Conservation (phyloP, 2,329 filamentous ascomycete genomes). For the Erysiphe pulchra region DNA sequence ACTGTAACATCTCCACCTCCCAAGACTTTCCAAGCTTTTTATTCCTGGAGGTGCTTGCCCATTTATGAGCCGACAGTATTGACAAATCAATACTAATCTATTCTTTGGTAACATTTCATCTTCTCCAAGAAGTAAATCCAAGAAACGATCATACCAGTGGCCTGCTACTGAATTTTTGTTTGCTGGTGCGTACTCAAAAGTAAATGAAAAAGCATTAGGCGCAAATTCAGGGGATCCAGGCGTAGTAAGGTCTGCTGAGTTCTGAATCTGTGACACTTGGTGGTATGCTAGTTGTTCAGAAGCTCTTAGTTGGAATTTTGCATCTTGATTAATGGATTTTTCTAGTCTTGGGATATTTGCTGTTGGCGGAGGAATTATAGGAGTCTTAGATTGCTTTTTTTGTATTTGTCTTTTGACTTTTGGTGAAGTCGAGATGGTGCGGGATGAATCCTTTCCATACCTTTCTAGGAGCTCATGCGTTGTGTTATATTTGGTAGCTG, state of each 20-base stretch:
- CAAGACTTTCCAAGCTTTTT: constrained; percentile 50
- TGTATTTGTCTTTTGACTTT: constrained; percentile 8
- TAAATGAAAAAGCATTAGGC: constrained; percentile 36
- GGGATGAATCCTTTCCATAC: constrained; percentile 31
- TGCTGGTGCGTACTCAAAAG: constrained; percentile 11
- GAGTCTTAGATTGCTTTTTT: constrained; percentile 19
- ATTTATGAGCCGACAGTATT: constrained; percentile 65
- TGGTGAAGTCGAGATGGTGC: constrained; percentile 7
- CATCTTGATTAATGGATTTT: constrained; percentile 7
- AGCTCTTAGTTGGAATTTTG: constrained; percentile 4
- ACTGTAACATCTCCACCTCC: constrained; percentile 69
- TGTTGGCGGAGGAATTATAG: constrained; percentile 27
- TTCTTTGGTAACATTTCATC: constrained; percentile 87
- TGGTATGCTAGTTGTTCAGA: too few relatives aligned
- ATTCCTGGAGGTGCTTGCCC: constrained; percentile 83
- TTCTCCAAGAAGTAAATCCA: constrained; percentile 80
- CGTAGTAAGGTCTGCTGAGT: constrained; percentile 3
- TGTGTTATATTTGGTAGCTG: constrained; percentile 85
- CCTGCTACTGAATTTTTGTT: constrained; percentile 13
- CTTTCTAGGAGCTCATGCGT: constrained; percentile 85
- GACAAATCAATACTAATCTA: constrained; percentile 66
- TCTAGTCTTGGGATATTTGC: constrained; percentile 29
- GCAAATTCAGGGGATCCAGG: constrained; percentile 33
- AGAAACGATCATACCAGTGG: constrained; percentile 83
- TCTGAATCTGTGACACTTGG: too few relatives aligned